Evolutionary conservation across 129 eudicot genomes (phyloP).

Genomic region (Smallanthus sonchifolius): DNA sequence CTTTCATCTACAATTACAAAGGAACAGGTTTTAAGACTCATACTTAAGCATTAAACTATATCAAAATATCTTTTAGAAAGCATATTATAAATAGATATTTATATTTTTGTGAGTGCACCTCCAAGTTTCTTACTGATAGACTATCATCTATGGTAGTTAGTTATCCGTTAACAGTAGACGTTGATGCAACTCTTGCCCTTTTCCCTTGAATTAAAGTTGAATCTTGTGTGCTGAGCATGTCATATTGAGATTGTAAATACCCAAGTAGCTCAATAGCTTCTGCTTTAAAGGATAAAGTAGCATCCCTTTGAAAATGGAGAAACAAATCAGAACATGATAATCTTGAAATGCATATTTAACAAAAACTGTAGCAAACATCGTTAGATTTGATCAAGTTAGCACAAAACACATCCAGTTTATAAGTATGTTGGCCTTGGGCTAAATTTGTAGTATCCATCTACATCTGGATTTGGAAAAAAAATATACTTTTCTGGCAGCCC

Average conservation of each 20-base stretch:
- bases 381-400: background rate
- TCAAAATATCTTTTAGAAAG: background rate
- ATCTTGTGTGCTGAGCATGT: conserved; percentile 87
- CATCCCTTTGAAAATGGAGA: conserved; percentile 47
- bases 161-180: conserved; percentile 77
- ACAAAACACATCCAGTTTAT: background rate
- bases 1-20: conserved; percentile 64
- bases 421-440: background rate
- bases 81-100: conserved; percentile 4
- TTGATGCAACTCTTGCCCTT: conserved; percentile 91
- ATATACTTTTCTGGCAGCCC: background rate
- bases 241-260: conserved; percentile 75
- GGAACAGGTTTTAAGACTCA: conserved; percentile 19
- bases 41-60: background rate
- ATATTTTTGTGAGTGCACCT: conserved; percentile 38
- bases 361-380: background rate
- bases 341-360: background rate
- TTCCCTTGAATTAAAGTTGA: conserved; percentile 86
- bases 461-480: background rate
- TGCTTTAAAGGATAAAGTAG: conserved; percentile 69
- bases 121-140: conserved; percentile 81
- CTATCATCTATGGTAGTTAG: conserved; percentile 69
- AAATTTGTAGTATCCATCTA: background rate
- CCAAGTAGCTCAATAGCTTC: conserved; percentile 91
- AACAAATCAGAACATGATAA: conserved; percentile 10